A percentile compares a stretch with the other conserved stretches of the same genome.
These are phyloP conservation scores for Euphrasia arctica DNA, from an alignment of 305 asterid species.

Conservation along the genomic window DNA sequence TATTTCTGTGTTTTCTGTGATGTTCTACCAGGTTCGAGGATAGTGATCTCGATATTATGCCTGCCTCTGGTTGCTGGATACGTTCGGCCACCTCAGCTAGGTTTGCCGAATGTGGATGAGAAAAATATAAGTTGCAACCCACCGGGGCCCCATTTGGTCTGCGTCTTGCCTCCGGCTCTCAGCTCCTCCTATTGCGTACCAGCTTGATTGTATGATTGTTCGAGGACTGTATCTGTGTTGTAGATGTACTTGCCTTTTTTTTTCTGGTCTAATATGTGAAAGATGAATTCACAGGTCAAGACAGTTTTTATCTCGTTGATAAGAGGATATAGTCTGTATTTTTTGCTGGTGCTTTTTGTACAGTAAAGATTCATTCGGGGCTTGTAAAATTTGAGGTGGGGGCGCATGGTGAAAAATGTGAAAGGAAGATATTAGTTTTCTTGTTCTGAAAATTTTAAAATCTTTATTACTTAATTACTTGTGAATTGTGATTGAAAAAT, in stretches of 20 bases:
- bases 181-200: slow-evolving; percentile 94
- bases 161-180: slow-evolving; percentile 90
- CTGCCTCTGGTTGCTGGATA: slow-evolving; percentile 96
- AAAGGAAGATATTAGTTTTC: slow-evolving; percentile 17
- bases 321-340: slow-evolving; percentile 23
- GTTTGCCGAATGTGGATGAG: slow-evolving; percentile 67
- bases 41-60: slow-evolving; percentile 70
- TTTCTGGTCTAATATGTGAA: neutral
- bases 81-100: slow-evolving; percentile 86
- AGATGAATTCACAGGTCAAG: slow-evolving; percentile 10
- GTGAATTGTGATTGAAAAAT: no score
- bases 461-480: no score
- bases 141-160: slow-evolving; percentile 89
- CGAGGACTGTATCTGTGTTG: slow-evolving; percentile 17
- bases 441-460: neutral
- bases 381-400: neutral
- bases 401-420: neutral
- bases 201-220: slow-evolving; percentile 35
- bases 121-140: slow-evolving; percentile 90
- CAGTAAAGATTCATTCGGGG: slow-evolving; percentile 19
- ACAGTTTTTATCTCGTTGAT: slow-evolving; percentile 21
- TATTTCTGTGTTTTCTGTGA: neutral
- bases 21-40: slow-evolving; percentile 67
- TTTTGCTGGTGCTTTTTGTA: slow-evolving; percentile 28
- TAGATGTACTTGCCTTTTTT: slow-evolving; percentile 11